Conservation (phyloP, 331 rosid species). For the Malus hybrid region DNA sequence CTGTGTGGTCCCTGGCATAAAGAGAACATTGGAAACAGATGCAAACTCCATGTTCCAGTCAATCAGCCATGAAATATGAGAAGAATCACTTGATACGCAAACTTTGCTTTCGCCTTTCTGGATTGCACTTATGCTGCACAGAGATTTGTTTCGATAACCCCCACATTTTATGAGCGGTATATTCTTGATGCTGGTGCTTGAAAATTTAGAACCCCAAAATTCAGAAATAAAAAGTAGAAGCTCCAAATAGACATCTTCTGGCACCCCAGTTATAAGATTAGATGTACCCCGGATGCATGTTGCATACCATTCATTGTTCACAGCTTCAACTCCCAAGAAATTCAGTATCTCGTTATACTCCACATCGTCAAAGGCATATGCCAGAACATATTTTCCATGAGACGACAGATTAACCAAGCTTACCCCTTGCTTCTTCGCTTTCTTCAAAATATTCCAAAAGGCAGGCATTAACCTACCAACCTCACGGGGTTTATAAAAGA, state of each 20-base stretch:
- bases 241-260: constrained; percentile 44
- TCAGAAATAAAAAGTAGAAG: constrained; percentile 48
- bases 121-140: constrained; percentile 21
- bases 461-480: constrained; percentile 59
- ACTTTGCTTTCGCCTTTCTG: constrained; percentile 6
- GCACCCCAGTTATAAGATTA: constrained; percentile 38
- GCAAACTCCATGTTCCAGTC: constrained; percentile 41
- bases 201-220: constrained; percentile 30
- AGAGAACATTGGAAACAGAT: constrained; percentile 16
- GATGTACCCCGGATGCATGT: constrained; percentile 56
- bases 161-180: constrained; percentile 45
- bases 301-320: constrained; percentile 56
- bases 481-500: constrained; percentile 54
- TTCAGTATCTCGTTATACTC: constrained; percentile 32
- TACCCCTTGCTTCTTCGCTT: constrained; percentile 27
- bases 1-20: constrained; percentile 51
- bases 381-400: constrained; percentile 48
- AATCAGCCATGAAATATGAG: constrained; percentile 49
- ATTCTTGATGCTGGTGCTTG: constrained; percentile 21
- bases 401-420: constrained; percentile 45
- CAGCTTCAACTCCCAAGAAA: constrained; percentile 45
- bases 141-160: constrained; percentile 26
- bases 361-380: constrained; percentile 39
- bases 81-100: constrained; percentile 5
- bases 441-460: constrained; percentile 47